Evolutionary conservation across 352 stramenopile genomes (phyloP).

Genomic region (Phytophthora uliginosa): DNA sequence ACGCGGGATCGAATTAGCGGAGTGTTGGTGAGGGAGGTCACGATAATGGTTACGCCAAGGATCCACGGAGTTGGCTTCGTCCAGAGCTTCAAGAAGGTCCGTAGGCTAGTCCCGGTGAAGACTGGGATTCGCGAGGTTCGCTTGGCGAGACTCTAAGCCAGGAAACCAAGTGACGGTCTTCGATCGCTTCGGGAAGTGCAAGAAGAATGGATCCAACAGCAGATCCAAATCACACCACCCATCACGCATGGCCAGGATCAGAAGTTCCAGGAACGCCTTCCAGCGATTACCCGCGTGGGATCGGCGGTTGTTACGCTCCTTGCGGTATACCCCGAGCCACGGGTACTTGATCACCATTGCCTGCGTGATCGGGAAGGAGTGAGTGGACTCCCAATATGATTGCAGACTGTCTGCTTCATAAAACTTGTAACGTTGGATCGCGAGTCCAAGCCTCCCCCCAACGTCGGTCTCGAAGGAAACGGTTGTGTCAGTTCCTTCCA

Average conservation of each 20-base stretch:
- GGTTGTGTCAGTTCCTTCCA: background rate
- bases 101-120: too few relatives aligned
- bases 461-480: background rate
- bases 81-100: too few relatives aligned
- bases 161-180: too few relatives aligned
- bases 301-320: background rate
- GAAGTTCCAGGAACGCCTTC: background rate
- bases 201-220: constrained; percentile 1
- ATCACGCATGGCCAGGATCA: background rate
- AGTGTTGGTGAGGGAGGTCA: too few relatives aligned
- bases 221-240: constrained; percentile 4
- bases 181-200: background rate
- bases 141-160: too few relatives aligned
- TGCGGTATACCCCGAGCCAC: background rate
- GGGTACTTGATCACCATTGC: background rate
- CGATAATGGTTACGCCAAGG: too few relatives aligned
- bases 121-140: too few relatives aligned
- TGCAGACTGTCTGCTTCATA: background rate
- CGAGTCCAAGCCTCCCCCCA: background rate
- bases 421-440: background rate
- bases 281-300: background rate
- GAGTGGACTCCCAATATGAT: background rate
- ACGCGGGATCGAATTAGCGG: too few relatives aligned
- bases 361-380: background rate
- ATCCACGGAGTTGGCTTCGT: too few relatives aligned